Evolutionary conservation across 106 monocot genomes (phyloP).

Genomic region (Gastrodia elata): DNA sequence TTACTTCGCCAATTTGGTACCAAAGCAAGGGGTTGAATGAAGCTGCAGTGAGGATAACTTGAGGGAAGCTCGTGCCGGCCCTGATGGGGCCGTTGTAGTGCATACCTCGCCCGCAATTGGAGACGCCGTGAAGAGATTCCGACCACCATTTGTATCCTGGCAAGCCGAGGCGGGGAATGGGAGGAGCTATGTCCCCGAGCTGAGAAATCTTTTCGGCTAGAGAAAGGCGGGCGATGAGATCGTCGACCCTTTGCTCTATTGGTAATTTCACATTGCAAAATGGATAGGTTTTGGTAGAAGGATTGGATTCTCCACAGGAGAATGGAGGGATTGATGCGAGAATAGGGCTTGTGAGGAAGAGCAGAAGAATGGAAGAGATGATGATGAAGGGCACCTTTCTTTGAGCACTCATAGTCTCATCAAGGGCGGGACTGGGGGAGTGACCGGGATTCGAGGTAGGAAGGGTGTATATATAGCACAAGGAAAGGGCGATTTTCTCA

Average conservation of each 20-base stretch:
- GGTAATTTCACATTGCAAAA: constrained; percentile 54
- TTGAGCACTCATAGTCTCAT: constrained; percentile 8
- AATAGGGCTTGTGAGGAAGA: background rate
- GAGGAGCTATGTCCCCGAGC: constrained; percentile 63
- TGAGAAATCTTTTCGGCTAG: constrained; percentile 77
- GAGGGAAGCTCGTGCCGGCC: constrained; percentile 79
- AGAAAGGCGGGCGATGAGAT: constrained; percentile 54
- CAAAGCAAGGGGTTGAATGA: constrained; percentile 72
- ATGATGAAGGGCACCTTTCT: constrained; percentile 5
- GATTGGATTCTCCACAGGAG: constrained; percentile 40
- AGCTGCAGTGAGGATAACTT: constrained; percentile 84
- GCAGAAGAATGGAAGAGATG: constrained; percentile 3
- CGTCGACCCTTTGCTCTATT: constrained; percentile 30
- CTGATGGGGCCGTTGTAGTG: constrained; percentile 42
- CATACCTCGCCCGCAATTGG: constrained; percentile 51
- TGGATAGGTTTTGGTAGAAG: constrained; percentile 10
- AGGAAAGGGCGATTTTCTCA: background rate
- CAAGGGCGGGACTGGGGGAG: background rate
- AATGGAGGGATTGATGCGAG: constrained; percentile 32
- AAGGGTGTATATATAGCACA: background rate
- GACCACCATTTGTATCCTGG: constrained; percentile 93
- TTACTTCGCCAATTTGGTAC: constrained; percentile 82
- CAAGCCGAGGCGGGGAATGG: constrained; percentile 61
- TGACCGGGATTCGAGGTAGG: background rate
- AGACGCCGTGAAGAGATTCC: constrained; percentile 84